phyloP scores from a whole-genome alignment of 1,139 yeast genomes.

The Suhomyces chickasaworum region DNA sequence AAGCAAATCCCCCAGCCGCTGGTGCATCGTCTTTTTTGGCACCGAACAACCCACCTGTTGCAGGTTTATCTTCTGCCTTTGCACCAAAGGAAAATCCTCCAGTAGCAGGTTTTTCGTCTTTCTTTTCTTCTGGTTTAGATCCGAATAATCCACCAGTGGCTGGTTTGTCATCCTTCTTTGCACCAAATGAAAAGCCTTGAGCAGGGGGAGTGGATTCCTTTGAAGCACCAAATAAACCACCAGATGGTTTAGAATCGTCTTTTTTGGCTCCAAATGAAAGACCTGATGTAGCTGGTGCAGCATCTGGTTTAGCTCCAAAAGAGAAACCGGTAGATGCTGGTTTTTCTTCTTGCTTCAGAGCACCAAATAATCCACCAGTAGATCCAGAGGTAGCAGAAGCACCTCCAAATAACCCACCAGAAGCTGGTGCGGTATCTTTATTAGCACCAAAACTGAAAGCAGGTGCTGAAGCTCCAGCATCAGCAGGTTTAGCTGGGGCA shows the following conservation, averaged over 20 bases:
- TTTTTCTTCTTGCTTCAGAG: constrained; percentile 10
- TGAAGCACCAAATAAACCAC: constrained; percentile 27
- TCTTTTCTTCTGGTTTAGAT: constrained; percentile 14
- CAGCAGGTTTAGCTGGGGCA: constrained; percentile 1
- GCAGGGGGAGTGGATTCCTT: constrained; percentile 13
- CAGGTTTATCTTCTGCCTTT: constrained; percentile 23
- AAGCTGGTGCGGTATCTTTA: constrained; percentile 11
- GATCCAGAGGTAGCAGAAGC: constrained; percentile 14
- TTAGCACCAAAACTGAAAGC: constrained; percentile 15
- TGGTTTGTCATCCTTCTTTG: constrained; percentile 22
- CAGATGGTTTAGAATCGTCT: constrained; percentile 14
- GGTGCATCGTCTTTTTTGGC: constrained; percentile 24
- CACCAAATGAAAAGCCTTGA: constrained; percentile 25
- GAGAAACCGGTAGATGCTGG: constrained; percentile 21
- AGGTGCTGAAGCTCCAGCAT: constrained; percentile 19
- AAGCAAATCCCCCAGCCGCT: constrained; percentile 11
- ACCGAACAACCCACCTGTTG: constrained; percentile 21
- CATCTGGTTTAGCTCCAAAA: constrained; percentile 1
- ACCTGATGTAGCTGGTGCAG: constrained; percentile 15
- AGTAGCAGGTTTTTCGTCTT: constrained; percentile 15
- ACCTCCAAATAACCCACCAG: constrained; percentile 28
- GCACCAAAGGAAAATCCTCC: constrained; percentile 28
- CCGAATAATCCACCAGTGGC: constrained; percentile 20
- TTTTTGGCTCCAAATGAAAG: constrained; percentile 31
- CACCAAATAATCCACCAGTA: constrained; percentile 21